Evolutionary conservation across 345 rosid genomes (phyloP), one percentile per base, ranked within the genome.

Genomic region (Salix dunnii): DNA sequence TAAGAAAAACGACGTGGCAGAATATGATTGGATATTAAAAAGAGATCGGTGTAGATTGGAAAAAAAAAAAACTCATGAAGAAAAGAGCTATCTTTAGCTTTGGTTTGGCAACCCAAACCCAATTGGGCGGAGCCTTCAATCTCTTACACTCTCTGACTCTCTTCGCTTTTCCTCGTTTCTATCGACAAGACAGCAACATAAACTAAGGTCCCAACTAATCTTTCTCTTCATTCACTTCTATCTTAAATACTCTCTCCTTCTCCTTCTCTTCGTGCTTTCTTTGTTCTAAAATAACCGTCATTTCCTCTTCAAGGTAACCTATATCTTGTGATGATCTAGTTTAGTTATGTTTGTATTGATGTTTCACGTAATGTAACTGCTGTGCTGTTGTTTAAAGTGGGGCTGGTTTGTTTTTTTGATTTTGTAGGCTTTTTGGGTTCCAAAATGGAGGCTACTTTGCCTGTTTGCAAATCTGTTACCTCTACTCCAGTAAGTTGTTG

Each of bases 391-490:
- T 20, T 51, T 51, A 23, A 20, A 27, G 18, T n/a, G 40, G 23
- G 43, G 12, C 60, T 49, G 36, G 51, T 60, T 31, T 23, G 23
- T 9, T 42, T 71, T 36, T 35, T 66, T 42, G 49, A 46, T 66
- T 20, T 58, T 74, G 27, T 25, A 62, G 78, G 69, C n/a, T 23
- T 27, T 46, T 65, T 60, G 76, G 72, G 20, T 76, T 63, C 61
- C 73, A 76, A 75, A 70, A 91, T 94, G 93, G 98, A 92, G 82
- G 87, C 93, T n/a, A 86, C 89, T 72, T 72, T 88, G 81, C 87
- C 92, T 25, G 78, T 84, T 48, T 87, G 85, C 88, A 94, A 88
- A 84, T 87, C 96, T 61, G 18, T 87, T 18, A 46, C 87, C 43
- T 80, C 92, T 16, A 27, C 88, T 80, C 89, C 94, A 27, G 97